Base-by-base conservation (phyloP, 371 early-diverging fungal species). In the Lichtheimia hyalospora region DNA sequence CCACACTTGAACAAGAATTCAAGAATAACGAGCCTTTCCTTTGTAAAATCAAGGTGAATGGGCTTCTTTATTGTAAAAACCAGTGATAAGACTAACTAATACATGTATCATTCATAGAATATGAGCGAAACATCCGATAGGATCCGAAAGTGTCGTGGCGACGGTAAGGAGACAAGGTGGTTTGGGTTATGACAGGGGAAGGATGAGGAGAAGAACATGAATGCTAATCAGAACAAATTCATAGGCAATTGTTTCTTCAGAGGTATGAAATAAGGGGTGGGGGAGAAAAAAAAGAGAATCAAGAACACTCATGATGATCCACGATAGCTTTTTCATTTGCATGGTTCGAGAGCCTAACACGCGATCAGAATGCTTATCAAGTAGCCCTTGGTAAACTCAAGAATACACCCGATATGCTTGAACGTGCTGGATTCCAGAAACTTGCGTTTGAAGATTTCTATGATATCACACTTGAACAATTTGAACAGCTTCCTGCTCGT, bases 231-330 rank as follows among this genome's bases (percentile, higher is more conserved):
- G 50, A 44, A 27, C 25, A 57, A 54, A 53, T 23, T 42, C 44
- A 43, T 61, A 87, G 87, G 89, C 49, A 89, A 88, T 53, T 89
- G 89, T 57, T 89, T 89, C 54, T 88, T 84, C 67, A 60, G 89
- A 83, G 89, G 89, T 85, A 83, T 25, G 15, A 49, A 41, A n/a
- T 34, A 62, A 34, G 16, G 12, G 16, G 12, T 27, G 0, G 27
- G 4, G 27, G 27, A 5, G 3, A 7, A 34, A 34, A 10, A 8
- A 8, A 10, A 25, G 25, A 25, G 25, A 5, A 25, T 25, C 25
- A 25, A 28, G 10, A 10, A 8, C 34, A 34, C 34, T 34, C 34
- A 34, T 34, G 34, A 34, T 4, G 34, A 8, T 34, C 34, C 6
- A 40, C 41, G 24, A 28, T 67, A 85, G 89, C 89, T 7, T 77